These are phyloP conservation scores for Isatis lusitanica DNA, from an alignment of 441 rosid genomes.

Conservation along the genomic window DNA sequence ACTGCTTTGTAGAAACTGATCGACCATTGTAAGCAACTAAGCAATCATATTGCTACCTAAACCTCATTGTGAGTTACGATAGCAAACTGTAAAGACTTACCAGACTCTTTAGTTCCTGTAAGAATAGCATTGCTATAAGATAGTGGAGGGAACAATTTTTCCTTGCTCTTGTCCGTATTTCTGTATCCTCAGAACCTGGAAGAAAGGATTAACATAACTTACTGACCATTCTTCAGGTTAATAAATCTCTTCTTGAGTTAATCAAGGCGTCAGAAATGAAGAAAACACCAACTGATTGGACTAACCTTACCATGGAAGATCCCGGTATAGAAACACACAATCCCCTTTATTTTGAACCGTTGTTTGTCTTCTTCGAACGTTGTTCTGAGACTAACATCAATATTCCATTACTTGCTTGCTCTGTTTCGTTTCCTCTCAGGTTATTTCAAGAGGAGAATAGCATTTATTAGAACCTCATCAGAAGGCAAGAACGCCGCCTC, in stretches of 20 bases:
- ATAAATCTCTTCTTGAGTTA: slow-evolving; percentile 78
- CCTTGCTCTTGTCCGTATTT: background rate
- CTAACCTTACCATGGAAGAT: slow-evolving; percentile 55
- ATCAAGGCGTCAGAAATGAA: slow-evolving; percentile 61
- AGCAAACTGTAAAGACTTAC: slow-evolving; percentile 4
- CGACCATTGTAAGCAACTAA: background rate
- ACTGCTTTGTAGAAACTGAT: slow-evolving; percentile 6
- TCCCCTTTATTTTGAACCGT: background rate
- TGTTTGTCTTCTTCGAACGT: background rate
- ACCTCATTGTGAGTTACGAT: background rate
- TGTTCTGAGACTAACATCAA: background rate
- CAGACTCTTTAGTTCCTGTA: background rate
- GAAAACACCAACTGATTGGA: slow-evolving; percentile 69
- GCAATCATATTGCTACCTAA: background rate
- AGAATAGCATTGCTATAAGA: slow-evolving; percentile 10
- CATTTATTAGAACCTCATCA: slow-evolving; percentile 30
- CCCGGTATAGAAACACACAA: slow-evolving; percentile 44
- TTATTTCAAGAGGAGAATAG: slow-evolving; percentile 35
- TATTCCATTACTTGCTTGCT: slow-evolving; percentile 5
- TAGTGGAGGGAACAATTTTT: background rate
- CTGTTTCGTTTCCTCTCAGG: slow-evolving; percentile 39
- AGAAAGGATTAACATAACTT: slow-evolving; percentile 5
- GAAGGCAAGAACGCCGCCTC: slow-evolving; percentile 37
- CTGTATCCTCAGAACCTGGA: slow-evolving; percentile 10
- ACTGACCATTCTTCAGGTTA: slow-evolving; percentile 61